Percentiles rank a stretch among this genome's conserved stretches.
phyloP scores from a whole-genome alignment of 73 alveolate genomes.

The Paramecium biaurelia region DNA sequence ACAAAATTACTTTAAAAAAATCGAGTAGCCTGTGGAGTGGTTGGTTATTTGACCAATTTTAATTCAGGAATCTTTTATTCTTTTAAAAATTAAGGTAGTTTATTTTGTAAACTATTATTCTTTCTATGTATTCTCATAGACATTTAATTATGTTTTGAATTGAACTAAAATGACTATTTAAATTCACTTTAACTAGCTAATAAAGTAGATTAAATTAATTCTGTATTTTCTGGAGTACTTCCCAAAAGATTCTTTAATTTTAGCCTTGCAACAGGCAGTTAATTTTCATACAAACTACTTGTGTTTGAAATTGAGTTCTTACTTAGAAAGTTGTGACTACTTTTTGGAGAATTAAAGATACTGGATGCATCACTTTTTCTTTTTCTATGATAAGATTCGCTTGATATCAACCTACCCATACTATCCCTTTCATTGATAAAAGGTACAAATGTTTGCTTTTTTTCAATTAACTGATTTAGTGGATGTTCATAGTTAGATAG shows the following conservation, averaged over 20 bases:
- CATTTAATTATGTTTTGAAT: neutral
- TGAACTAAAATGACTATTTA: constrained; percentile 7
- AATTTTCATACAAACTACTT: neutral
- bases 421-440: constrained; percentile 34
- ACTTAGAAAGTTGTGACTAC: neutral
- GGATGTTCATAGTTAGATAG: neutral
- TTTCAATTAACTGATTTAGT: neutral
- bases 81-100: neutral
- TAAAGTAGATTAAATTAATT: neutral
- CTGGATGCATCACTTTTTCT: constrained; percentile 1
- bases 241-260: constrained; percentile 40
- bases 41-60: neutral
- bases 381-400: neutral
- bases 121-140: neutral
- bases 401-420: neutral
- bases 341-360: neutral
- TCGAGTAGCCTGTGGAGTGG: constrained; percentile 11
- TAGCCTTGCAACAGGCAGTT: neutral
- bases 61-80: neutral
- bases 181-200: constrained; percentile 12
- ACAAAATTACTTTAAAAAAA: constrained; percentile 23
- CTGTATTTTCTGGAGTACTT: neutral
- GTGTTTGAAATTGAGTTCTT: constrained; percentile 55
- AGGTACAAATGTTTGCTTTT: constrained; percentile 12
- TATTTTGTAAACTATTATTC: neutral